Percentiles rank a stretch among this genome's conserved stretches.
Conservation (phyloP, 345 rosid species). For the Populus tremula region DNA sequence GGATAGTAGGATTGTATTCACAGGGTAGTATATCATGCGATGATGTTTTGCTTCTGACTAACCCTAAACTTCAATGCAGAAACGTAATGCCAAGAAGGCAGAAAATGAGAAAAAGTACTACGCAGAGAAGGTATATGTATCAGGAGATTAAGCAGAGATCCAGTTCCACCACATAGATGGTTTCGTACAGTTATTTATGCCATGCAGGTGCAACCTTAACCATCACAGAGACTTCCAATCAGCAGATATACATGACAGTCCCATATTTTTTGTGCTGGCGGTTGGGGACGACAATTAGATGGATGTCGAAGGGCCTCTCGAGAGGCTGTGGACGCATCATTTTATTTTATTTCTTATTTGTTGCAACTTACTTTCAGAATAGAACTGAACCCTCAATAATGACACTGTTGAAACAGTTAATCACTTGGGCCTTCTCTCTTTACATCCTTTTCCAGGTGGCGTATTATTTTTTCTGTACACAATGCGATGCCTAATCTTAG, state of each 20-base stretch:
- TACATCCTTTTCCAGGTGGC: too few species aligned
- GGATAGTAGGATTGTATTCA: not conserved
- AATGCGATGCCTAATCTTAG: too few species aligned
- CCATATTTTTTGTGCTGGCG: not conserved
- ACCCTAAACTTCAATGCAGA: conserved; percentile 32
- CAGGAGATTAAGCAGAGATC: conserved; percentile 40
- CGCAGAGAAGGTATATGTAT: conserved; percentile 50
- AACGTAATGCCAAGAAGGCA: conserved; percentile 59
- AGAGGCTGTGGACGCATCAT: not conserved
- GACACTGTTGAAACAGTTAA: not conserved
- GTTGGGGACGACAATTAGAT: not conserved
- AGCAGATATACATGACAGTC: not conserved
- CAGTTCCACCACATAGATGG: conserved; percentile 3
- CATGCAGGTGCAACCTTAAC: not conserved
- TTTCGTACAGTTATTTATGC: conserved; percentile 18
- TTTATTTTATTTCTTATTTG: not conserved
- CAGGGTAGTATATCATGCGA: not conserved
- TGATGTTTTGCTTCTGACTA: not conserved
- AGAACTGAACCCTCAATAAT: not conserved
- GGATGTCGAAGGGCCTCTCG: not conserved
- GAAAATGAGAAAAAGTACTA: conserved; percentile 68
- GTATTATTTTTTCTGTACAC: too few species aligned
- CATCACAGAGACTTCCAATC: conserved; percentile 14
- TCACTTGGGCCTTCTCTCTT: not conserved
- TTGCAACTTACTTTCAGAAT: not conserved